Evolutionary conservation across 495 filamentous ascomycete species (phyloP), one percentile per base, ranked within the genome.

Genomic region (Penicillium malachiteum): DNA sequence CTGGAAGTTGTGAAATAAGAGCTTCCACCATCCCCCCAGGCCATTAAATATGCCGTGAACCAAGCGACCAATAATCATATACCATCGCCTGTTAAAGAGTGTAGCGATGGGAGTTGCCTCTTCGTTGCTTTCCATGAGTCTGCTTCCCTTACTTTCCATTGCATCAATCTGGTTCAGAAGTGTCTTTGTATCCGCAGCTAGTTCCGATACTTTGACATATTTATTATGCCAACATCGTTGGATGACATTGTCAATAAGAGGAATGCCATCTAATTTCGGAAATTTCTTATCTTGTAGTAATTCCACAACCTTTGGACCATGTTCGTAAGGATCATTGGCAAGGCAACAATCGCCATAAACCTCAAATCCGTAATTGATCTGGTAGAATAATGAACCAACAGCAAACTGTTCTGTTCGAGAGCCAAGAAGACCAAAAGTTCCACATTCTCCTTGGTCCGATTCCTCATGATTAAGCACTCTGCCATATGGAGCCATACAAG

Each of bases 331-430:
- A 66, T 71, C 66, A 10, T 74, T 62, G 30, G 65, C 53, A 35
- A 72, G 62, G 60, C 52, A 55, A 50, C 50, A 64, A 62, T 75
- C 67, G 32, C 58, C 65, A 59, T 69, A 72, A 55, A 74, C 66
- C 50, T 72, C 68, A 62, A 71, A 69, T 5, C 69, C 71, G 46
- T 77, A 74, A 48, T 72, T 73, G 14, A 75, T 73, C 3, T 67
- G 39, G 48, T 75, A 75, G 54, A 56, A 74, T 18, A 74, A 48
- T n/a, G 67, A 73, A 46, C 71, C 73, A 21, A 74, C 63, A 32
- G 71, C 68, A 31, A 76, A 74, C 35, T 71, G 68, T 55, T 75
- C 71, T 33, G 67, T 73, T 14, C 68, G 66, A 58, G 71, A 53
- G 34, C 66, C 65, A 26, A 72, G 55, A 18, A 60, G 56, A 42